Evolutionary conservation across 192 early-diverging fungal genomes (phyloP).

Genomic region (Umbelopsis sp.): DNA sequence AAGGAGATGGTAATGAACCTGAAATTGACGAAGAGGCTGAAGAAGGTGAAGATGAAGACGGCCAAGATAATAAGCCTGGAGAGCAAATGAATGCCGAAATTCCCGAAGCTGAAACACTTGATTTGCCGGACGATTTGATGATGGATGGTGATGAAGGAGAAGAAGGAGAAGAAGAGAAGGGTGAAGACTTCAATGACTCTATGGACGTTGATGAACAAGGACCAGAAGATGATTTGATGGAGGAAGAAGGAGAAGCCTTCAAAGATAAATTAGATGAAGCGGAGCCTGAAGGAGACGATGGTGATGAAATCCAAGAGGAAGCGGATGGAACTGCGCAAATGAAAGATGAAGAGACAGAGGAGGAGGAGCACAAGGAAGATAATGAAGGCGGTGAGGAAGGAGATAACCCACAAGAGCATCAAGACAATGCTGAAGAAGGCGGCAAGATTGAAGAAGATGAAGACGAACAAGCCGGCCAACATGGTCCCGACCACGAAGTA

Average conservation of each 20-base stretch:
- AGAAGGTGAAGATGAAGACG: slow-evolving; percentile 48
- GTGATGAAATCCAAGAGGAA: slow-evolving; percentile 48
- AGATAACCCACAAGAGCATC: slow-evolving; percentile 48
- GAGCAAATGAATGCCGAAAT: slow-evolving; percentile 55
- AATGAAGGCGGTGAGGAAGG: slow-evolving; percentile 49
- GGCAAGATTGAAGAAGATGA: slow-evolving; percentile 49
- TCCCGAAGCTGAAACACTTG: slow-evolving; percentile 74
- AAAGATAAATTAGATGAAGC: slow-evolving; percentile 46
- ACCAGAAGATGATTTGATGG: slow-evolving; percentile 43
- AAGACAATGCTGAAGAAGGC: slow-evolving; percentile 44
- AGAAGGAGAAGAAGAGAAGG: slow-evolving; percentile 57
- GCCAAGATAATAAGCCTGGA: slow-evolving; percentile 49
- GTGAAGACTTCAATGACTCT: slow-evolving; percentile 55
- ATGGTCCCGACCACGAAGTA: slow-evolving; percentile 44
- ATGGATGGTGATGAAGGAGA: slow-evolving; percentile 64
- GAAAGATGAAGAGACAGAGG: slow-evolving; percentile 48
- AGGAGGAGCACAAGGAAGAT: slow-evolving; percentile 46
- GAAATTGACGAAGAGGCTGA: slow-evolving; percentile 49
- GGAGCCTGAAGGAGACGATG: slow-evolving; percentile 40
- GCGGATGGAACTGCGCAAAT: slow-evolving; percentile 34
- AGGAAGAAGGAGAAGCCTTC: slow-evolving; percentile 46
- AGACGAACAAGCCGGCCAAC: slow-evolving; percentile 42
- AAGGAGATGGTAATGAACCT: slow-evolving; percentile 50
- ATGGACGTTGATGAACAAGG: slow-evolving; percentile 52
- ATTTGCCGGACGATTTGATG: slow-evolving; percentile 79